Base-by-base conservation (phyloP, 177 flowering plant species). In the Vitis hybrid region DNA sequence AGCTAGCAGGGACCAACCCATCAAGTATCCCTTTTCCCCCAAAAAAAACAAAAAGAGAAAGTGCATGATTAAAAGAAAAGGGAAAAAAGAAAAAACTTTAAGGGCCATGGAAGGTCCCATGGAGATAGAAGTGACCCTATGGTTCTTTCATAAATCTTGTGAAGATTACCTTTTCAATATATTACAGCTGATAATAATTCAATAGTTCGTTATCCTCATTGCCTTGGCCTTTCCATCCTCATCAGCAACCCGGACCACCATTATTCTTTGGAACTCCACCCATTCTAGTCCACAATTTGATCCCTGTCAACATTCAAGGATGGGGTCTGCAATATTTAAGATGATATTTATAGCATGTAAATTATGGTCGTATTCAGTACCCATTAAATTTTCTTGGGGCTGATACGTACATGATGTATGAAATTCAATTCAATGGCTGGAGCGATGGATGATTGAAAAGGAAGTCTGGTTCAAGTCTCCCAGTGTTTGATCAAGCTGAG, bases 191-290 rank as follows among this genome's bases (percentile, higher is more conserved):
- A 22, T 2, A 19, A 1, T 20, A 59, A 62, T 62, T 62, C 2
- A 57, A 59, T 62, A 49, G 5, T 50, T 47, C 18, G 22, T 51
- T 62, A 17, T 33, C 33, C 22, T 13, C 49, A 11, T 33, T 67
- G 28, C 53, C 62, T 38, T 18, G 33, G 7, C 63, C 31, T 33
- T 66, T 66, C 62, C 4, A 57, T 73, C 68, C 58, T 71, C 66
- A 65, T 70, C 69, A 17, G 33, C 19, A 66, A 62, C 62, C 67
- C 66, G 75, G 78, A 76, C 74, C 75, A 68, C 72, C 64, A 28
- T 62, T 55, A 52, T 5, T 49, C 11, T 63, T 5, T 20, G 7
- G 52, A 12, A 69, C 20, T 57, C 59, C 70, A 61, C 1, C 14
- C 52, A 62, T 22, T 73, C 28, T 69, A 57, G 73, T 59, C 69